Percentiles rank a stretch among this genome's conserved stretches.
phyloP scores from a whole-genome alignment of 345 rosid species.

The Psidium guajava region DNA sequence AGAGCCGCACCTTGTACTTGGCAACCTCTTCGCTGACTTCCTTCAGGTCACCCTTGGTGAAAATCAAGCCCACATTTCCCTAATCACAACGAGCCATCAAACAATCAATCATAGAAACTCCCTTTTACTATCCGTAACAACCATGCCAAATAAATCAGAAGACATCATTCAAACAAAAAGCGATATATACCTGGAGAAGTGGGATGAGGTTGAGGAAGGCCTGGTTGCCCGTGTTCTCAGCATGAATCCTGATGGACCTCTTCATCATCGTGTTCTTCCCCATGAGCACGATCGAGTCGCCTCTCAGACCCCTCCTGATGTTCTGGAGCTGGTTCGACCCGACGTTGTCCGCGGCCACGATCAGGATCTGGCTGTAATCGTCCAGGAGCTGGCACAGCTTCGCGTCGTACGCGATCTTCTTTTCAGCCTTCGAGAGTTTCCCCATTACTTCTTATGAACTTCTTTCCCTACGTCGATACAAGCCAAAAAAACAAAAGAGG shows the following conservation, averaged over 20 bases:
- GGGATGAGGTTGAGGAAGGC: conserved; percentile 54
- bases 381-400: conserved; percentile 74
- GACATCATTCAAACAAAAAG: not conserved
- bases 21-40: conserved; percentile 95
- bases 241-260: conserved; percentile 64
- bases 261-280: conserved; percentile 99
- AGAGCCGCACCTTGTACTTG: conserved; percentile 65
- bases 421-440: conserved; percentile 58
- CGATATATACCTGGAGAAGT: conserved; percentile 59
- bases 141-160: not conserved
- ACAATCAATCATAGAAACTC: not conserved
- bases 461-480: not conserved
- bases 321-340: conserved; percentile 92
- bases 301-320: conserved; percentile 71
- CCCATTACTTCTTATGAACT: conserved; percentile 11
- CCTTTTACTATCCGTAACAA: not conserved
- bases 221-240: conserved; percentile 62
- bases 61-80: conserved; percentile 96
- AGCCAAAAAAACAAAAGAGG: not conserved
- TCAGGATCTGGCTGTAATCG: conserved; percentile 66
- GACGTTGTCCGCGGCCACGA: conserved; percentile 81
- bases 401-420: conserved; percentile 73
- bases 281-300: conserved; percentile 83
- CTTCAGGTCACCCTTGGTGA: conserved; percentile 94
- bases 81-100: conserved; percentile 2